Base-by-base conservation (phyloP, 352 stramenopile genomes). In the Pythium guiyangense region DNA sequence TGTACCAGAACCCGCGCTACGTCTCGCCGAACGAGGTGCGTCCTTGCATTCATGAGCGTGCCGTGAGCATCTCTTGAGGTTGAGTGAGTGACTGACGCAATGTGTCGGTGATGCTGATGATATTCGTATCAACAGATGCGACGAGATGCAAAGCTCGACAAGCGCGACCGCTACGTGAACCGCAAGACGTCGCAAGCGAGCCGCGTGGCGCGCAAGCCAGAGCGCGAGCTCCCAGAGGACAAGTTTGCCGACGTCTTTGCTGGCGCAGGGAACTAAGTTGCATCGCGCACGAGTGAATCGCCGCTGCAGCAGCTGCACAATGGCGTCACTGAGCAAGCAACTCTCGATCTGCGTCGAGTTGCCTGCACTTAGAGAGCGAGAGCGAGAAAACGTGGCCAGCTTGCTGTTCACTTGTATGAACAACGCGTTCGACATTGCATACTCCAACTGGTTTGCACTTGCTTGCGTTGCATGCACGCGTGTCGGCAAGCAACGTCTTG, bases 1-100 rank as follows among this genome's bases (percentile, higher is more conserved):
- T 99, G 18, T 99, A 98, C 71, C 85, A 98, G 69, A 99, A 99
- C 76, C 80, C 91, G n/a, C 77, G 88, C 50, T 99, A 99, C 74
- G 86, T 99, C 43, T 98, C 94, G 26, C 97, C 97, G 10, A 99
- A 99, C 61, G 84, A 96, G 51, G 84, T 96, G 48, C 53, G 89
- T 45, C 62, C 70, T 26, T 44, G 31, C 1, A 6, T 37, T 22
- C 22, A 22, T 2, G 31, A 12, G 5, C 6, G 31, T 37, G 31
- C 8, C 31, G 5, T 10, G 31, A 37, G 5, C 31, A 10, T 37
- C 31, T 37, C 31, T 14, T 14, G 6, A 11, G 1, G 31, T 37
- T 10, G 8, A 37, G 31, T 37, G 31, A 10, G 12, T 37, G 31
- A 37, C 31, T 37, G 31, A 37, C 31, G 31, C 31, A 37, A 37